Percentiles rank a stretch among this genome's conserved stretches.
Evolutionary conservation across 2,329 filamentous ascomycete species (phyloP).

Genomic region (Acrodontium crateriforme): DNA sequence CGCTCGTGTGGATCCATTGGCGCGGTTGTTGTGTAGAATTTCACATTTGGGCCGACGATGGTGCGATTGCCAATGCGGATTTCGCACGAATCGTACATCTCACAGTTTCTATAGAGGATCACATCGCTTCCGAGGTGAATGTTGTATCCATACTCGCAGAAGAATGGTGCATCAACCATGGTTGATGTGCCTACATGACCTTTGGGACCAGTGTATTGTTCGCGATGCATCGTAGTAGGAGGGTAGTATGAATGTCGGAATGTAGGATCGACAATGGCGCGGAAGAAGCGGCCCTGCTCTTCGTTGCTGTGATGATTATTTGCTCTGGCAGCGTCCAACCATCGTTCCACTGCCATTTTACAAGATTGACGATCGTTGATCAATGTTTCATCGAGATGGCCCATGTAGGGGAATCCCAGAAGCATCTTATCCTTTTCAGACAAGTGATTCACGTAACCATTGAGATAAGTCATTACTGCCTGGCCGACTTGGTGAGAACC

Average conservation of each 20-base stretch:
- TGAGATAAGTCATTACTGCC: background rate
- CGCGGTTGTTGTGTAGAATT: constrained; percentile 63
- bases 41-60: constrained; percentile 64
- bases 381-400: constrained; percentile 59
- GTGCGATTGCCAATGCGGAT: constrained; percentile 69
- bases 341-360: constrained; percentile 65
- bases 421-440: constrained; percentile 86
- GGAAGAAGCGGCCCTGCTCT: constrained; percentile 57
- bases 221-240: no score
- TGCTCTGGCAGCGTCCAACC: constrained; percentile 51
- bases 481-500: constrained; percentile 18
- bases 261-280: constrained; percentile 54
- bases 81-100: constrained; percentile 71
- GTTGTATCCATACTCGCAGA: constrained; percentile 93
- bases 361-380: constrained; percentile 76
- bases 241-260: no score
- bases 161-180: constrained; percentile 75
- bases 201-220: constrained; percentile 14
- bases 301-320: constrained; percentile 43
- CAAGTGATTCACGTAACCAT: no score
- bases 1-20: constrained; percentile 60
- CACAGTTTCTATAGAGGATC: constrained; percentile 68
- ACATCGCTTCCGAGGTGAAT: constrained; percentile 77
- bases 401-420: constrained; percentile 61
- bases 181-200: constrained; percentile 61